Evolutionary conservation across 1,284 basidiomycete species (phyloP).

Genomic region (Pulveroboletus sp.): DNA sequence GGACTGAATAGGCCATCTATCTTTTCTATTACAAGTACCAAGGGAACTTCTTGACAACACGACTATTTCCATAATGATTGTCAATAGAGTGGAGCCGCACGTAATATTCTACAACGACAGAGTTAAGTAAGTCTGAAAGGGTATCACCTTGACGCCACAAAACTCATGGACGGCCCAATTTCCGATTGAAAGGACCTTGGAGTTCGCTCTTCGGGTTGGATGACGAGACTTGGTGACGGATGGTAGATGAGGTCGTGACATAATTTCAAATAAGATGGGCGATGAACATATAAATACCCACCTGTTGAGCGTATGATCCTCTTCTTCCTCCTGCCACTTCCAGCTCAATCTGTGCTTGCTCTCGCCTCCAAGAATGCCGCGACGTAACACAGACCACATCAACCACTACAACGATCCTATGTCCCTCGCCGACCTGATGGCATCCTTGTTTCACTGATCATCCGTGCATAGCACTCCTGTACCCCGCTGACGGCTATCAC

Average conservation of each 20-base stretch:
- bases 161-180: too few species aligned
- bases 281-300: not conserved
- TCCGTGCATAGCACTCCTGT: conserved; percentile 15
- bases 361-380: not conserved
- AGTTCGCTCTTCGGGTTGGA: too few species aligned
- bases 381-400: not conserved
- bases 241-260: not conserved
- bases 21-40: too few species aligned
- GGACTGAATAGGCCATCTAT: conserved; percentile 3
- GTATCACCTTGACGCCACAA: too few species aligned
- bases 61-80: too few species aligned
- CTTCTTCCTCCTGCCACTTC: not conserved
- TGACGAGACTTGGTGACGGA: too few species aligned
- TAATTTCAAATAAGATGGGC: not conserved
- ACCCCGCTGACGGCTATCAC: conserved; percentile 9
- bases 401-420: not conserved
- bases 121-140: too few species aligned
- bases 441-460: not conserved
- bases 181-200: too few species aligned
- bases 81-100: too few species aligned
- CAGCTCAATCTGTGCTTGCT: not conserved
- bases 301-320: not conserved
- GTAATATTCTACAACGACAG: too few species aligned
- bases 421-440: too few species aligned
- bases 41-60: not conserved